These are phyloP conservation scores for Mycena albidolilacea DNA, from an alignment of 768 basidiomycete genomes.

Conservation along the genomic window DNA sequence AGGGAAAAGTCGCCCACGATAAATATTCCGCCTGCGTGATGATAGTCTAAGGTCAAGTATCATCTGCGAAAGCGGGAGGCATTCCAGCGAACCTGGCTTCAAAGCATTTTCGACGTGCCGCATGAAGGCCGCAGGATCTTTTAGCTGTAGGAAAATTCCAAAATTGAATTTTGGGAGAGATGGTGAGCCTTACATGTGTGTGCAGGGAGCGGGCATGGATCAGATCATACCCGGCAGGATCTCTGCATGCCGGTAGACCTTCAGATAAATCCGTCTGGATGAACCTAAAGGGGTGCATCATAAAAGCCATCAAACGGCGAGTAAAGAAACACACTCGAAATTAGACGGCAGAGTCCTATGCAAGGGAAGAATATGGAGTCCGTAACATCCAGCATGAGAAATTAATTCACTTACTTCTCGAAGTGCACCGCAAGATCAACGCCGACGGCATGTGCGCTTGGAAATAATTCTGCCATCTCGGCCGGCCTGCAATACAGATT, in stretches of 20 bases:
- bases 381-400: not conserved
- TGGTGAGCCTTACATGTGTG: constrained; percentile 2
- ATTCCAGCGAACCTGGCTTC: not conserved
- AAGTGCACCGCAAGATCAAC: constrained; percentile 8
- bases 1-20: not conserved
- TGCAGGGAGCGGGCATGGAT: constrained; percentile 13
- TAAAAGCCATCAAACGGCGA: not conserved
- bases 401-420: not conserved
- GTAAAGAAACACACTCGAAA: not conserved
- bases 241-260: constrained; percentile 1
- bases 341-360: not conserved
- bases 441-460: constrained; percentile 11
- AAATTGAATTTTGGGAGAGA: not conserved
- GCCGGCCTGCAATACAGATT: not conserved
- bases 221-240: not conserved
- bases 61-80: not conserved
- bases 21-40: not conserved
- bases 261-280: not conserved
- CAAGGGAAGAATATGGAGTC: not conserved
- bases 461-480: constrained; percentile 16
- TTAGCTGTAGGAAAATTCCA: not conserved
- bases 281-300: constrained; percentile 9
- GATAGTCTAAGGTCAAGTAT: not conserved
- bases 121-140: constrained; percentile 4
- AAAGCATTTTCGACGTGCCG: not conserved